Percentiles rank a stretch among this genome's conserved stretches.
phyloP scores from a whole-genome alignment of 495 filamentous ascomycete genomes.

The Monascus purpureus region DNA sequence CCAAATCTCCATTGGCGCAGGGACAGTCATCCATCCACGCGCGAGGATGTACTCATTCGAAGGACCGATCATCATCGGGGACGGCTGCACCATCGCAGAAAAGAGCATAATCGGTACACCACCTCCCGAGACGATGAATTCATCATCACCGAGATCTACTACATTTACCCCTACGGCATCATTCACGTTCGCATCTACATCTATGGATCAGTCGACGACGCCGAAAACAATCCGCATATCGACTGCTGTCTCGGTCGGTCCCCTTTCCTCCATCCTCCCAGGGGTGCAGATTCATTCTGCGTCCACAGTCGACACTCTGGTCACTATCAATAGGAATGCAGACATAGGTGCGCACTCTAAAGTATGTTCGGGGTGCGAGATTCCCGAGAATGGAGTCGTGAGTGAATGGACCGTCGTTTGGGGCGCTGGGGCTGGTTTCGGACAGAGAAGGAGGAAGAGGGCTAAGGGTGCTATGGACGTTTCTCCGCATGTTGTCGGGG shows the following conservation, averaged over 20 bases:
- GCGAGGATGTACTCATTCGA: conserved; percentile 50
- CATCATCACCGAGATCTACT: conserved; percentile 1
- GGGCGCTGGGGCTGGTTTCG: conserved; percentile 19
- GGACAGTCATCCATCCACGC: conserved; percentile 74
- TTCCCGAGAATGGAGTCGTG: conserved; percentile 13
- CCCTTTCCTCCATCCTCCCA: conserved; percentile 16
- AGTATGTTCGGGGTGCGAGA: conserved; percentile 23
- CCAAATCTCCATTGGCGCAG: conserved; percentile 53
- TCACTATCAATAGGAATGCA: conserved; percentile 14
- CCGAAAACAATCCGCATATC: conserved; percentile 17
- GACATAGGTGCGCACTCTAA: conserved; percentile 27
- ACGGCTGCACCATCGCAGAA: conserved; percentile 64
- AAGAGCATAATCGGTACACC: conserved; percentile 44
- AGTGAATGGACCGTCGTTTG: conserved; percentile 32
- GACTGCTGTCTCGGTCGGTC: conserved; percentile 21
- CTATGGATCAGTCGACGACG: conserved; percentile 2
- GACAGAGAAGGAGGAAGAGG: conserved; percentile 19
- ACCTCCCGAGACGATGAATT: conserved; percentile 11
- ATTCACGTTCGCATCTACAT: conserved; percentile 4
- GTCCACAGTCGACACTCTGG: conserved; percentile 20
- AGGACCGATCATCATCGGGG: conserved; percentile 59
- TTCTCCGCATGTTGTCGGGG: conserved; percentile 11
- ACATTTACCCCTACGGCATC: conserved; percentile 1
- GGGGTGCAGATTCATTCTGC: conserved; percentile 25
- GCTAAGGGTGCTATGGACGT: conserved; percentile 9